phyloP scores from a whole-genome alignment of 306 rosid genomes.

The Dalbergia cochinchinensis region DNA sequence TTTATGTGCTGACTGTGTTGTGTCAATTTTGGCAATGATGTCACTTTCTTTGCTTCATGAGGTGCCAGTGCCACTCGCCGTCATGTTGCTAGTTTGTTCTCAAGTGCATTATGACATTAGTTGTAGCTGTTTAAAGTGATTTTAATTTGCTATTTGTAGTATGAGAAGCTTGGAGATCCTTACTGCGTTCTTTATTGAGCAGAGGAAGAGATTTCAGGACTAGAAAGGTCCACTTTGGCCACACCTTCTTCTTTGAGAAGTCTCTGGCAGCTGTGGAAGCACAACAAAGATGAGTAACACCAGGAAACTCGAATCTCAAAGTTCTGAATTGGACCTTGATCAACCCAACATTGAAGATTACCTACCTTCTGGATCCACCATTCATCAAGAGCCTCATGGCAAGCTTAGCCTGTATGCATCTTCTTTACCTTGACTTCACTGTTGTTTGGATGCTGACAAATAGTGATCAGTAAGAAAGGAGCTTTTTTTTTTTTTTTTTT shows the following conservation, averaged over 20 bases:
- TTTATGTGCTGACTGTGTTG: background rate
- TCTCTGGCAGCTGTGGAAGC: conserved; percentile 22
- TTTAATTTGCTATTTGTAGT: background rate
- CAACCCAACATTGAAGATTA: conserved; percentile 90
- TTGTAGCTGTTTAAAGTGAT: background rate
- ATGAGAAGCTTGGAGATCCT: background rate
- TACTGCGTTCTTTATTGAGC: background rate
- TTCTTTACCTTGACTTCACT: background rate
- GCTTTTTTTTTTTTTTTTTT: background rate
- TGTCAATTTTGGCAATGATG: background rate
- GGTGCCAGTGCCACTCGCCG: background rate
- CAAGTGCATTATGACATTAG: background rate
- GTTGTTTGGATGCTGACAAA: background rate
- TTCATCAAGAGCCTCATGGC: conserved; percentile 74
- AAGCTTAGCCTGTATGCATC: conserved; percentile 71
- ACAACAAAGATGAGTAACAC: conserved; percentile 40
- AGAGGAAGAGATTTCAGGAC: background rate
- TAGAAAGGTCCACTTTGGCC: background rate
- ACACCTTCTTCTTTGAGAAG: background rate
- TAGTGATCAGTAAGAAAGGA: background rate
- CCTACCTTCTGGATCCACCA: conserved; percentile 78
- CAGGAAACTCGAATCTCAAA: conserved; percentile 53
- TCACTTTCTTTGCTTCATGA: background rate
- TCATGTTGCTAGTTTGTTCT: background rate
- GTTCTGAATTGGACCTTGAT: conserved; percentile 86